Conservation (phyloP, 2,329 filamentous ascomycete genomes). For the Fusarium globosum region DNA sequence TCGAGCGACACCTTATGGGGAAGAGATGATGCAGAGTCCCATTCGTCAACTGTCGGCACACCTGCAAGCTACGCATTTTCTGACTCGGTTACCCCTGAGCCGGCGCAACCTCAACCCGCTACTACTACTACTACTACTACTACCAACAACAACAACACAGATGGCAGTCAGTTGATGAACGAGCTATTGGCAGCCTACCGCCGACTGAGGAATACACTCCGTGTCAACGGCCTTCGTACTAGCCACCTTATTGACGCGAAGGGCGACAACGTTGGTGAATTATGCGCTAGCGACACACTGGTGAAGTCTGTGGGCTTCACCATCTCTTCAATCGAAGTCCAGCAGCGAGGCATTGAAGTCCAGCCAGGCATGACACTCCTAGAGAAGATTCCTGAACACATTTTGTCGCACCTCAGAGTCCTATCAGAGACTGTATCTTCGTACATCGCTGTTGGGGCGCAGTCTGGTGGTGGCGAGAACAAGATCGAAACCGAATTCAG, state of each 20-base stretch:
- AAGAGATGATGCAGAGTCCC: conserved; percentile 49
- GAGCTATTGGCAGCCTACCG: conserved; percentile 72
- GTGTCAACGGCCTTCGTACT: conserved; percentile 63
- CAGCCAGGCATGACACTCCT: conserved; percentile 79
- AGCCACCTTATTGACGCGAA: conserved; percentile 49
- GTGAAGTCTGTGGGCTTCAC: conserved; percentile 80
- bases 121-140: not conserved
- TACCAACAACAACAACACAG: conserved; percentile 4
- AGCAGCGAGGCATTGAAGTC: conserved; percentile 85
- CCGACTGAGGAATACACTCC: conserved; percentile 68
- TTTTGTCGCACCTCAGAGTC: conserved; percentile 86
- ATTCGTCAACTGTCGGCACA: conserved; percentile 51
- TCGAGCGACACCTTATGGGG: conserved; percentile 56
- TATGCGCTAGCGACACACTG: conserved; percentile 68
- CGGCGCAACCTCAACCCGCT: conserved; percentile 26
- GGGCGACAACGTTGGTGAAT: conserved; percentile 54
- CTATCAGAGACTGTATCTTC: conserved; percentile 89
- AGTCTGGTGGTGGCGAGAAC: conserved; percentile 69
- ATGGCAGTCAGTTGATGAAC: conserved; percentile 51
- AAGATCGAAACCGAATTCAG: conserved; percentile 74
- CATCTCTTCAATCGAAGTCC: conserved; percentile 89
- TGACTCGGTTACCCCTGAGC: conserved; percentile 45
- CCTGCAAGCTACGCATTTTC: conserved; percentile 58
- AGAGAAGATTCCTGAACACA: conserved; percentile 85
- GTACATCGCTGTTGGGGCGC: conserved; percentile 80